Percentiles rank a stretch among this genome's conserved stretches.
Conservation (phyloP, 129 eudicot genomes). For the Centella asiatica region DNA sequence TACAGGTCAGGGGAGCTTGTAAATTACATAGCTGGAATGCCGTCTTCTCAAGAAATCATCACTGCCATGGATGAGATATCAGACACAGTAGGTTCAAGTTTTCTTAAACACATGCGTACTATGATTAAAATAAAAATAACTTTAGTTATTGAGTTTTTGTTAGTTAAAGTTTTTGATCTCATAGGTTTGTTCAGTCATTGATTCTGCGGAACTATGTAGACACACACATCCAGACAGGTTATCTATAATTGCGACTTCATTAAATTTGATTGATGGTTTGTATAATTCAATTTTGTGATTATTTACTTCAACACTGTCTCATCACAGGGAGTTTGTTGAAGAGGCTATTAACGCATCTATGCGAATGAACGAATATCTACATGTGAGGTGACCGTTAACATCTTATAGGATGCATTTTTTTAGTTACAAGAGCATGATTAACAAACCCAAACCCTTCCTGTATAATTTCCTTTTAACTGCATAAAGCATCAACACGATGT, state of each 20-base stretch:
- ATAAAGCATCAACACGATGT: background rate
- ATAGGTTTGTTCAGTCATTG: constrained; percentile 88
- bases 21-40: constrained; percentile 54
- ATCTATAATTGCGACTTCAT: background rate
- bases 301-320: constrained; percentile 7
- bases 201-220: constrained; percentile 85
- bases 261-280: background rate
- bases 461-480: background rate
- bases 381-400: constrained; percentile 83
- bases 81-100: constrained; percentile 46
- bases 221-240: constrained; percentile 97
- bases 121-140: too few species aligned
- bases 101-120: background rate
- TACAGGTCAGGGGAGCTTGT: constrained; percentile 31
- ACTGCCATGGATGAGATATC: constrained; percentile 93
- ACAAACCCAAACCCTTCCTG: background rate
- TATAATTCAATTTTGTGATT: background rate
- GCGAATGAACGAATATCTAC: constrained; percentile 79
- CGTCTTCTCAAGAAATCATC: constrained; percentile 57
- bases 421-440: too few species aligned
- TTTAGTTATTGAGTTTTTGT: background rate
- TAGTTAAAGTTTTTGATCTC: constrained; percentile 10
- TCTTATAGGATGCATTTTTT: too few species aligned
- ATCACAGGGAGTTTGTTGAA: constrained; percentile 64
- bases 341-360: constrained; percentile 76